Conservation (phyloP, 148 eudicot genomes). For the Beta vulgaris region DNA sequence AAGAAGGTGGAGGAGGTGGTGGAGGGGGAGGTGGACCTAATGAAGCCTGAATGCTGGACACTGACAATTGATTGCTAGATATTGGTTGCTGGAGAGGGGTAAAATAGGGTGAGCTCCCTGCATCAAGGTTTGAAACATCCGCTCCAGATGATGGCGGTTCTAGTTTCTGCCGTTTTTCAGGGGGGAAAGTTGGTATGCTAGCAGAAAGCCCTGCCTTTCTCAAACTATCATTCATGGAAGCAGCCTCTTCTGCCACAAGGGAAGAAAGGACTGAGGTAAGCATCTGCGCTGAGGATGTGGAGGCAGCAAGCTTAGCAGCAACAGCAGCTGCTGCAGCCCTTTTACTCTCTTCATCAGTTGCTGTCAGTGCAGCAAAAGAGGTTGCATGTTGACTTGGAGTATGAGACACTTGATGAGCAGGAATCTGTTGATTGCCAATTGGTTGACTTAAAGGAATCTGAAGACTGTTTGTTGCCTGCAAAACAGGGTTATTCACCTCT, state of each 20-base stretch:
- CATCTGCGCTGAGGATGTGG: conserved; percentile 91
- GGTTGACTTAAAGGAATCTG: conserved; percentile 31
- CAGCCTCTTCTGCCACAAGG: conserved; percentile 89
- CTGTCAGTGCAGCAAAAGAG: conserved; percentile 40
- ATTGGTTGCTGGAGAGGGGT: conserved; percentile 33
- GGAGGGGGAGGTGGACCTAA: conserved; percentile 49
- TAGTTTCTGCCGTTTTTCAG: conserved; percentile 60
- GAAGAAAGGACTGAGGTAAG: conserved; percentile 83
- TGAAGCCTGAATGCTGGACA: conserved; percentile 30
- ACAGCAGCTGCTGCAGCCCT: conserved; percentile 88
- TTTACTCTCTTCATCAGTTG: conserved; percentile 69
- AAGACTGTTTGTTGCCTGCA: conserved; percentile 18
- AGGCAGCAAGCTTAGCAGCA: conserved; percentile 92
- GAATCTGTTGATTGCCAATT: conserved; percentile 25
- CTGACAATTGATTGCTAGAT: conserved; percentile 27
- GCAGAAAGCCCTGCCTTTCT: conserved; percentile 37
- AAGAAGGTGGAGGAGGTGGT: conserved; percentile 33
- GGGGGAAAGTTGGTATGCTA: conserved; percentile 37
- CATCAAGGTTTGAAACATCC: conserved; percentile 42
- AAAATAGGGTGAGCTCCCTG: conserved; percentile 39
- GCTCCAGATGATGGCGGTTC: conserved; percentile 38
- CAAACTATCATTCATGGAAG: conserved; percentile 45
- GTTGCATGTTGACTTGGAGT: conserved; percentile 38
- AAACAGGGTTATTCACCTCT: conserved; percentile 30
- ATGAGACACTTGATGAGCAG: conserved; percentile 24